phyloP scores from a whole-genome alignment of 2,329 filamentous ascomycete species.

The Fusarium longipes region DNA sequence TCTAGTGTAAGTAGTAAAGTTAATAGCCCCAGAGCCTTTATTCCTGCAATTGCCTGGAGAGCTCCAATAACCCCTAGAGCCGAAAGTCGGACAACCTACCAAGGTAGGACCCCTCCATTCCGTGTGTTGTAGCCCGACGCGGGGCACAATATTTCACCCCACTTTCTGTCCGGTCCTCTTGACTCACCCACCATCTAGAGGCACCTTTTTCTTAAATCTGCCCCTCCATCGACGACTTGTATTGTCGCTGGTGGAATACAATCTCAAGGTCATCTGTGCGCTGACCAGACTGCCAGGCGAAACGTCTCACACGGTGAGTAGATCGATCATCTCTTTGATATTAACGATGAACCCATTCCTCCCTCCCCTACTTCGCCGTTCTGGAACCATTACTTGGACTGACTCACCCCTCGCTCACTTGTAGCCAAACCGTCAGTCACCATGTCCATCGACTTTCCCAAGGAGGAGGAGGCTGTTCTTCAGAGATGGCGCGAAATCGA shows the following conservation, averaged over 20 bases:
- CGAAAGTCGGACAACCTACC: background rate
- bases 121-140: conserved; percentile 12
- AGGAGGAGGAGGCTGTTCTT: conserved; percentile 88
- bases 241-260: conserved; percentile 32
- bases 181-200: conserved; percentile 47
- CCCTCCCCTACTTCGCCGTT: background rate
- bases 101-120: conserved; percentile 6
- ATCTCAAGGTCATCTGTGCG: conserved; percentile 21
- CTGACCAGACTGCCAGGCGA: conserved; percentile 30
- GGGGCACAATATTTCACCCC: conserved; percentile 44
- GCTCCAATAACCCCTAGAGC: background rate
- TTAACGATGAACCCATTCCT: background rate
- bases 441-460: conserved; percentile 93
- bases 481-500: conserved; percentile 90
- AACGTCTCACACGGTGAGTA: conserved; percentile 33
- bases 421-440: conserved; percentile 40
- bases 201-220: conserved; percentile 43
- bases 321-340: background rate
- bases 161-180: conserved; percentile 35
- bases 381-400: conserved; percentile 1
- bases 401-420: conserved; percentile 25
- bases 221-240: conserved; percentile 42
- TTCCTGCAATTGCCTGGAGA: background rate
- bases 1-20: too few species aligned
- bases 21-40: too few species aligned